phyloP scores from a whole-genome alignment of 2,329 filamentous ascomycete species.

The Westerdykella sp. region DNA sequence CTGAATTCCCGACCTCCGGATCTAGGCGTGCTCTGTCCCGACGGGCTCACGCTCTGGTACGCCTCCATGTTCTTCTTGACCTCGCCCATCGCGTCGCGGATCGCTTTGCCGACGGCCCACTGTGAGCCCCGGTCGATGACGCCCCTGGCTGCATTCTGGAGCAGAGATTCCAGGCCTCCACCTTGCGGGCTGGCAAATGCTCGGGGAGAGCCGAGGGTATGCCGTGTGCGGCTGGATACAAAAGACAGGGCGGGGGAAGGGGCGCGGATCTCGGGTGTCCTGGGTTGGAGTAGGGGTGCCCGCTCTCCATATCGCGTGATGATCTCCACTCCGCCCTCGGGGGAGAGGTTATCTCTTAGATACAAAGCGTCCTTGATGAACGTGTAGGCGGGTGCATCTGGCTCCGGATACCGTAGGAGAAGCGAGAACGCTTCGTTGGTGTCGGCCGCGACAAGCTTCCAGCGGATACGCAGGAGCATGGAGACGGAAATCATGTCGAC shows the following conservation, averaged over 20 bases:
- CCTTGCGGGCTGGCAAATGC: conserved; percentile 19
- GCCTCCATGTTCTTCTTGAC: conserved; percentile 69
- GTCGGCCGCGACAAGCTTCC: conserved; percentile 79
- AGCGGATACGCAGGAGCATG: conserved; percentile 87
- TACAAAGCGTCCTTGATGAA: conserved; percentile 84
- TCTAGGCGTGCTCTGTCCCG: conserved; percentile 26
- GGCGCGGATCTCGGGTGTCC: conserved; percentile 22
- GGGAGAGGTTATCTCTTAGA: conserved; percentile 58
- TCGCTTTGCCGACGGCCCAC: conserved; percentile 71
- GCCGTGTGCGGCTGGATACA: conserved; percentile 19
- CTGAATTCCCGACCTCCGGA: conserved; percentile 33
- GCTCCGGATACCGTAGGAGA: conserved; percentile 72
- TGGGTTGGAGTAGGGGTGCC: conserved; percentile 27
- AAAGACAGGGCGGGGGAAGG: conserved; percentile 23
- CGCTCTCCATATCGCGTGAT: conserved; percentile 63
- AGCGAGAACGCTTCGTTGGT: conserved; percentile 79
- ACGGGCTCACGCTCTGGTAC: conserved; percentile 43
- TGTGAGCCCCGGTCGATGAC: conserved; percentile 68
- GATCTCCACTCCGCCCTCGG: conserved; percentile 57
- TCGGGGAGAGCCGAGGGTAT: conserved; percentile 23
- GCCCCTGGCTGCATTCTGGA: conserved; percentile 70
- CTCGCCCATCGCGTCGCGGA: conserved; percentile 75
- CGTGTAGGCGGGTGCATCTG: conserved; percentile 57
- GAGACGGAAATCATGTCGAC: conserved; percentile 88
- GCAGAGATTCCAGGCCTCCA: conserved; percentile 57